A percentile compares a stretch with the other conserved stretches of the same genome.
phyloP scores from a whole-genome alignment of 208 protist species.

The Leptomonas pyrrhocoris region DNA sequence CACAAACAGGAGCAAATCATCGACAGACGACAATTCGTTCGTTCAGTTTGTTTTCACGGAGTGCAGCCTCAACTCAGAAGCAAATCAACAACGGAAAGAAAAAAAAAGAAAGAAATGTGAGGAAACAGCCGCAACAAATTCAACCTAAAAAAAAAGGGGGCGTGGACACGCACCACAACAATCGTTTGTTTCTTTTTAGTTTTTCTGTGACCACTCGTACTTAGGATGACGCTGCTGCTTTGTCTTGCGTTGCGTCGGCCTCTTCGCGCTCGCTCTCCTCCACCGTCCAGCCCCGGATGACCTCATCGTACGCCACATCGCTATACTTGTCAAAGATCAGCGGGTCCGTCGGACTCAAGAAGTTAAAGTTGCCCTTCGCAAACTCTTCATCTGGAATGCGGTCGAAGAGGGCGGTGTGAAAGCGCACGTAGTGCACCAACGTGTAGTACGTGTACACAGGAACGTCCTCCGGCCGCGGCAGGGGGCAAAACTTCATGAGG shows the following conservation, averaged over 20 bases:
- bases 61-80: too few relatives aligned
- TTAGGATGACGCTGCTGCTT: background rate
- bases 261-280: constrained; percentile 26
- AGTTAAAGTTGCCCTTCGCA: constrained; percentile 91
- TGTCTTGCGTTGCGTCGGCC: background rate
- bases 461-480: constrained; percentile 86
- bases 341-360: constrained; percentile 78
- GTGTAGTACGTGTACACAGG: constrained; percentile 92
- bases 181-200: background rate
- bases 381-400: constrained; percentile 84
- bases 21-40: too few relatives aligned
- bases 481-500: constrained; percentile 88
- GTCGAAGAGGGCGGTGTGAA: constrained; percentile 90
- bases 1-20: too few relatives aligned
- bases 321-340: constrained; percentile 83
- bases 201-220: background rate
- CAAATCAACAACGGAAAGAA: too few relatives aligned
- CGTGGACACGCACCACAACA: background rate
- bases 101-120: background rate
- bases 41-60: too few relatives aligned
- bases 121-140: background rate
- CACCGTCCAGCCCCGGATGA: constrained; percentile 71
- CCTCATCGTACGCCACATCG: constrained; percentile 68
- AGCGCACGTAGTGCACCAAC: constrained; percentile 91
- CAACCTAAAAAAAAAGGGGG: too few relatives aligned